A percentile compares a stretch with the other conserved stretches of the same genome.
Conservation (phyloP, 2,329 filamentous ascomycete species). For the Botrytis fabae region DNA sequence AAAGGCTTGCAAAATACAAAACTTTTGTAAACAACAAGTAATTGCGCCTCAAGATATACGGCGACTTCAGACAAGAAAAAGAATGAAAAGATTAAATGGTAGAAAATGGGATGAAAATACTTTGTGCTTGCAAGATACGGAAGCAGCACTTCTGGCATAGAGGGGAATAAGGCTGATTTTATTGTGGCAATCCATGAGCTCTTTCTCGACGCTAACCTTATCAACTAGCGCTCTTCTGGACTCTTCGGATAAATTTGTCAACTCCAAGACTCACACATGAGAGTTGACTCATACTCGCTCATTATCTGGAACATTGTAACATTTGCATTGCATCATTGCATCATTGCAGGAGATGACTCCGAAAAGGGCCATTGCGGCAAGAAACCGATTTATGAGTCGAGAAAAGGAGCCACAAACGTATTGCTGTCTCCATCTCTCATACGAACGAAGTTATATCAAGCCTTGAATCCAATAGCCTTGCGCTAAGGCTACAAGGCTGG, state of each 20-base stretch:
- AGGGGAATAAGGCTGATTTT: conserved; percentile 20
- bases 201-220: neutral
- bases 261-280: conserved; percentile 6
- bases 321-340: neutral
- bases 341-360: conserved; percentile 1
- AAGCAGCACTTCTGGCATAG: neutral
- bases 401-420: neutral
- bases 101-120: neutral
- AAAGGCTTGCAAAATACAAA: neutral
- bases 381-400: neutral
- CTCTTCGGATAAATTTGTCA: conserved; percentile 16
- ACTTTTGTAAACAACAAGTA: neutral
- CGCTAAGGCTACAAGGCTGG: neutral
- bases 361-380: neutral
- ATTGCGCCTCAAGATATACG: conserved; percentile 39
- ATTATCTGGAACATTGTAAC: neutral
- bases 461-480: neutral
- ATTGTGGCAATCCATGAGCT: conserved; percentile 19
- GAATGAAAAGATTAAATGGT: conserved; percentile 19
- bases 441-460: neutral
- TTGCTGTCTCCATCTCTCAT: neutral
- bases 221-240: conserved; percentile 3
- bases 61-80: conserved; percentile 37
- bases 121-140: neutral
- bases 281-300: conserved; percentile 17